A percentile compares a stretch with the other conserved stretches of the same genome.
These are phyloP conservation scores for Candida xyloterini DNA, from an alignment of 805 yeast species.

Conservation along the genomic window DNA sequence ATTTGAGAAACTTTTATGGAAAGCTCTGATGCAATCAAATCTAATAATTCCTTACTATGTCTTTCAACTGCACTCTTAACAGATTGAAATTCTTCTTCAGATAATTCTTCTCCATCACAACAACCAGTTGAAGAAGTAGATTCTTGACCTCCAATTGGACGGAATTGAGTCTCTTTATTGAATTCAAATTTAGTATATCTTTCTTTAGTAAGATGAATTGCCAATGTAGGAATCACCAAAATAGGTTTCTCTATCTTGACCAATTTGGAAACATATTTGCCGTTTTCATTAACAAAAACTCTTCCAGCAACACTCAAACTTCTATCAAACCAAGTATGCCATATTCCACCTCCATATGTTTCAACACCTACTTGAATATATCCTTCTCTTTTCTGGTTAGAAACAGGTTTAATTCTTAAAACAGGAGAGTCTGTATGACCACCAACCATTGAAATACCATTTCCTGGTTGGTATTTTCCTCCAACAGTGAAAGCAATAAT, in stretches of 20 bases:
- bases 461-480: conserved; percentile 65
- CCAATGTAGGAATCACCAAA: conserved; percentile 89
- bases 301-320: conserved; percentile 91
- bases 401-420: conserved; percentile 82
- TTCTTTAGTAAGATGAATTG: conserved; percentile 83
- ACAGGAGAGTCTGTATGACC: conserved; percentile 97
- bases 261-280: conserved; percentile 58
- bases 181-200: conserved; percentile 79
- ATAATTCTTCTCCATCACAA: conserved; percentile 48
- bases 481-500: conserved; percentile 87
- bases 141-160: conserved; percentile 72
- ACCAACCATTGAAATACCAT: conserved; percentile 85
- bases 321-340: conserved; percentile 97
- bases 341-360: conserved; percentile 91
- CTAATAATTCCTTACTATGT: conserved; percentile 71
- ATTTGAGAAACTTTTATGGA: conserved; percentile 51
- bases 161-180: conserved; percentile 81
- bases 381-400: conserved; percentile 67
- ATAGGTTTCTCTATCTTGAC: conserved; percentile 81
- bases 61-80: conserved; percentile 64
- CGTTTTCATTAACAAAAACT: conserved; percentile 61
- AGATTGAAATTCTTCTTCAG: conserved; percentile 59
- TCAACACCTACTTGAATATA: conserved; percentile 91
- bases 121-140: conserved; percentile 33
- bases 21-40: conserved; percentile 65